Evolutionary conservation across 2,329 filamentous ascomycete genomes (phyloP).

Genomic region (Ophiostoma angusticollis): DNA sequence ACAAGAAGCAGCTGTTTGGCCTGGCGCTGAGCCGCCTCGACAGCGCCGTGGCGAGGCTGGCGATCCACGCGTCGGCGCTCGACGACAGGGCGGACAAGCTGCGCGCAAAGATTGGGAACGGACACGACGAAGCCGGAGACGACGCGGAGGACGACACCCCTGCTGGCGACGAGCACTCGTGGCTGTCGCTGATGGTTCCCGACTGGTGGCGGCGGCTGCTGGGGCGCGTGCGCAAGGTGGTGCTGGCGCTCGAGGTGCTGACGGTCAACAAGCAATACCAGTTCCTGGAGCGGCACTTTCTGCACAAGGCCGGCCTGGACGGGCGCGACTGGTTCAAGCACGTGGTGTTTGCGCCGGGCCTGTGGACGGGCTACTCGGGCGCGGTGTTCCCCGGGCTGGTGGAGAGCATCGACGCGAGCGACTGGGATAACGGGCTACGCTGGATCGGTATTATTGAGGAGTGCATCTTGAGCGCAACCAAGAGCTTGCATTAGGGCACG

Average conservation of each 20-base stretch:
- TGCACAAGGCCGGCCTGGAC: conserved; percentile 66
- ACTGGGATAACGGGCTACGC: conserved; percentile 43
- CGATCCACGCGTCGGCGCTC: conserved; percentile 28
- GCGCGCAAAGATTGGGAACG: conserved; percentile 24
- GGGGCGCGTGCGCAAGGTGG: conserved; percentile 39
- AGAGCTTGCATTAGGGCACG: conserved; percentile 21
- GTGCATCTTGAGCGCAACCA: conserved; percentile 34
- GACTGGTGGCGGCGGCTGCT: conserved; percentile 56
- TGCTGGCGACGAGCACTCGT: no score
- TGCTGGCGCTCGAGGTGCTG: conserved; percentile 9
- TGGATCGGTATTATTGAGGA: conserved; percentile 47
- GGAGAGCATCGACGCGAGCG: conserved; percentile 48
- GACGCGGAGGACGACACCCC: neutral
- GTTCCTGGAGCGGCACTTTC: conserved; percentile 64
- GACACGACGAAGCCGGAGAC: neutral
- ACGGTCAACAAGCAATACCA: conserved; percentile 70
- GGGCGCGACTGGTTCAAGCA: conserved; percentile 78
- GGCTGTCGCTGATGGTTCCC: conserved; percentile 3
- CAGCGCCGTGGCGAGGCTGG: conserved; percentile 21
- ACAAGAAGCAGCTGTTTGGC: conserved; percentile 12
- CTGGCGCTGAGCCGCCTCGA: conserved; percentile 21
- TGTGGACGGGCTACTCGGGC: conserved; percentile 81
- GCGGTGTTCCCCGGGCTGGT: conserved; percentile 52
- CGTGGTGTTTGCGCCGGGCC: conserved; percentile 43
- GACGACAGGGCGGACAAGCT: conserved; percentile 31